Conservation (phyloP, 129 eudicot genomes). For the Erigeron canadensis region DNA sequence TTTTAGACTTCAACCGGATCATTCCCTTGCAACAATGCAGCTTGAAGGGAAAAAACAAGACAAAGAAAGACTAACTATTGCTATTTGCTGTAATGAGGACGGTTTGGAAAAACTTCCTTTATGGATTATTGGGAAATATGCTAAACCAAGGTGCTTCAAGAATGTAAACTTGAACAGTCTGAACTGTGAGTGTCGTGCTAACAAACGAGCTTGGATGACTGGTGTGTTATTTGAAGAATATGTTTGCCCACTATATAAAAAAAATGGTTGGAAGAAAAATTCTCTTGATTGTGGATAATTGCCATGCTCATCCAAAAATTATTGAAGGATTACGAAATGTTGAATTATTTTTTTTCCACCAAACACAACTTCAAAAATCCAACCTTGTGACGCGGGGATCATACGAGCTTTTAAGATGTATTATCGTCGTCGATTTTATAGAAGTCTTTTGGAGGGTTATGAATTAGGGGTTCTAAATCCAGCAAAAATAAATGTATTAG, state of each 20-base stretch:
- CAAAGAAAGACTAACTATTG: neutral
- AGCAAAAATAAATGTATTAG: constrained; percentile 28
- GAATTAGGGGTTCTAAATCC: constrained; percentile 22
- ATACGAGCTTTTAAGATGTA: constrained; percentile 31
- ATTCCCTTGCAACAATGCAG: constrained; percentile 9
- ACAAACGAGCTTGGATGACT: too few relatives aligned
- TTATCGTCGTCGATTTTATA: constrained; percentile 23
- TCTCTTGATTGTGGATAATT: constrained; percentile 16
- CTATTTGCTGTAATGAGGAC: too few relatives aligned
- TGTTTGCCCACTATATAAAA: too few relatives aligned
- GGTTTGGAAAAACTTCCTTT: too few relatives aligned
- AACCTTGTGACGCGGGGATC: constrained; percentile 31
- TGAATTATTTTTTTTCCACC: constrained; percentile 26
- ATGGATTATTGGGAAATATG: too few relatives aligned
- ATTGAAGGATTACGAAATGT: constrained; percentile 29
- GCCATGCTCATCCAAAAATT: constrained; percentile 36
- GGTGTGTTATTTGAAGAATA: too few relatives aligned
- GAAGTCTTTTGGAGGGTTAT: neutral
- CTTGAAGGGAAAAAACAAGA: constrained; percentile 4
- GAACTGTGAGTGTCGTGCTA: too few relatives aligned
- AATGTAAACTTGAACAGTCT: too few relatives aligned
- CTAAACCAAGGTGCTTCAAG: too few relatives aligned
- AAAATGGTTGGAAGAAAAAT: constrained; percentile 9
- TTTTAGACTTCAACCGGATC: neutral
- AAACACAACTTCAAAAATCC: constrained; percentile 25